Evolutionary conservation across 2,329 filamentous ascomycete genomes (phyloP), one percentile per base, ranked within the genome.

Genomic region (Phaeosphaeriaceae sp.): DNA sequence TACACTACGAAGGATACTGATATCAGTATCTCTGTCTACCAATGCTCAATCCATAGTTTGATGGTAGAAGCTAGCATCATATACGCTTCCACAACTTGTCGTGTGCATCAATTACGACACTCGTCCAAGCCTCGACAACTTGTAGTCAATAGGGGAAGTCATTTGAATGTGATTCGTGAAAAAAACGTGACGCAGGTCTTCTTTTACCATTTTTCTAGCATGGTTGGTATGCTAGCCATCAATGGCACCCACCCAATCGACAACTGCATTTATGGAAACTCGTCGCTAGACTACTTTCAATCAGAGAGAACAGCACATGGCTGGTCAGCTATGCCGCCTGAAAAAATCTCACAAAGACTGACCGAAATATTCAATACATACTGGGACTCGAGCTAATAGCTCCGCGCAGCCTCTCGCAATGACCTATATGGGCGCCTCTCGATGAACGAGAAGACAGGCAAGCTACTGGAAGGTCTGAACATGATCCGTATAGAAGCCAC

Each of bases 301-400:
- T 9, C n/a, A 9, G n/a, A 4, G 37, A 2, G n/a, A 8, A 13
- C 30, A 32, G 23, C 23, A 7, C 46, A 35, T 2, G n/a, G 11
- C 5, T 32, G 30, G 18, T 7, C 6, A 7, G 1, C 18, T 5
- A 38, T 45, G 7, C 9, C 26, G 1, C 21, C 33, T 2, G 8
- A 28, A 6, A 6, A 20, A 2, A 42, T 38, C 1, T 44, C 50
- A 1, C 17, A 42, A 11, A 35, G 43, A 6, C 42, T 49, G 3
- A 42, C 39, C 4, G 30, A 20, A 3, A 3, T 54, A 1, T 18
- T 54, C 12, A 47, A 48, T 9, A 50, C 43, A 6, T 47, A 34
- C 32, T 45, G 35, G 30, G 39, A 54, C 16, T 34, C 17, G 7
- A 23, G 12, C 17, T 7, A 23, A 6, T 49, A 46, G 50, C 26